Base-by-base conservation (phyloP, 2,329 filamentous ascomycete species). In the Colletotrichum phormii region DNA sequence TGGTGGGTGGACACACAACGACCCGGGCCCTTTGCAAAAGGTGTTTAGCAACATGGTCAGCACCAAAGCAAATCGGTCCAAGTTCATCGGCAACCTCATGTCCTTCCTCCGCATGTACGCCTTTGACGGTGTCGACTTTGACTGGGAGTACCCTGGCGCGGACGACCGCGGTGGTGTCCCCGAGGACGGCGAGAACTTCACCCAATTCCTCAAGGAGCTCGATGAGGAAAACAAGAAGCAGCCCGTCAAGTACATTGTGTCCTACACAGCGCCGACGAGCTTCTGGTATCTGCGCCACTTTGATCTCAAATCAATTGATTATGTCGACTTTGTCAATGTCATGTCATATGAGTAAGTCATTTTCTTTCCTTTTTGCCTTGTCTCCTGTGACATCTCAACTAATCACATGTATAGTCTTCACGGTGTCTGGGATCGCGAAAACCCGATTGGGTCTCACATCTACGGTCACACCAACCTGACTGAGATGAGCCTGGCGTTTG, bases 381-480 rank as follows among this genome's bases (percentile, higher is more conserved):
- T 26, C 6, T 42, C 6, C 24, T 42, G n/a, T 6, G 46, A 24
- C 22, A 29, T 18, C 13, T 33, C 31, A 8, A 24, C 62, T 65
- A 26, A 65, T 24, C 11, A 57, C 3, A 22, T 5, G 3, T 87
- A 86, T 49, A 84, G 87, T 68, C 74, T 82, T 0, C 79, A 87
- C 71, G 86, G 86, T 0, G 67, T 78, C 0, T 86, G 83, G 84
- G 84, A 86, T 71, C 13, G 60, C 0, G 26, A 75, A 0, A 79
- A 81, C 73, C 82, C 66, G 0, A 81, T 80, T 15, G 82, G 83
- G 0, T 33, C 74, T 2, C 74, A 77, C n/a, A 78, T 86, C 5
- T 76, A 79, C 4, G 77, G 77, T 0, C 86, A 88, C 71, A 86
- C 86, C 0, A 87, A 88, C 73, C 66, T 88, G 0, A 86, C 85